Evolutionary conservation across 2,329 filamentous ascomycete species (phyloP).

Genomic region (Coleophoma crateriformis): DNA sequence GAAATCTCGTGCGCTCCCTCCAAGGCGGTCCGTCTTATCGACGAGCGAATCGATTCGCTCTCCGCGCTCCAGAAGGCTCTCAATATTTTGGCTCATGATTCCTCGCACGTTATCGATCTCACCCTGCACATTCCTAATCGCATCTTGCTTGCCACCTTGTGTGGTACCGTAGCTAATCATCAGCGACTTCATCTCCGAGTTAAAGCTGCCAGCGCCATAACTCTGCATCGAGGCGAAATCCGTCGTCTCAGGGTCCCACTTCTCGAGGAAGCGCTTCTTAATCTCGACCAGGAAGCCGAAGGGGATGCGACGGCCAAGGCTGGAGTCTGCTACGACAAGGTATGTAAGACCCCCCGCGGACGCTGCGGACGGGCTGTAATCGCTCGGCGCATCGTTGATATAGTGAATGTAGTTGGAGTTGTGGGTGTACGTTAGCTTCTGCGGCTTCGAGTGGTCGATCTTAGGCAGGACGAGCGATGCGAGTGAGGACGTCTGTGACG

Average conservation of each 20-base stretch:
- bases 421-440: conserved; percentile 94
- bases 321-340: conserved; percentile 78
- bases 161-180: conserved; percentile 84
- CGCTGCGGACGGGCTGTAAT: conserved; percentile 45
- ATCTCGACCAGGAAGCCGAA: conserved; percentile 91
- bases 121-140: conserved; percentile 73
- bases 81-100: conserved; percentile 95
- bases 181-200: conserved; percentile 66
- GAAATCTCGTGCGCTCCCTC: conserved; percentile 85
- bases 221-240: conserved; percentile 76
- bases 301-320: conserved; percentile 79
- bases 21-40: conserved; percentile 91
- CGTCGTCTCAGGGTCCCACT: conserved; percentile 60
- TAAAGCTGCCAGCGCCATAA: conserved; percentile 88
- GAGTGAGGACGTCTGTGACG: conserved; percentile 77
- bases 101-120: conserved; percentile 91
- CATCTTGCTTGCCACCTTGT: conserved; percentile 69
- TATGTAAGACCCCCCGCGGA: conserved; percentile 83
- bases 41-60: conserved; percentile 92
- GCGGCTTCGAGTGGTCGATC: conserved; percentile 71
- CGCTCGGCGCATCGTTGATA: conserved; percentile 75
- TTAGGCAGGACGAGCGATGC: conserved; percentile 94
- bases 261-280: conserved; percentile 76
- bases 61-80: conserved; percentile 80
- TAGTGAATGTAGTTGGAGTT: conserved; percentile 93